Conservation (phyloP, 257 asterid species). For the Perilla frutescens region DNA sequence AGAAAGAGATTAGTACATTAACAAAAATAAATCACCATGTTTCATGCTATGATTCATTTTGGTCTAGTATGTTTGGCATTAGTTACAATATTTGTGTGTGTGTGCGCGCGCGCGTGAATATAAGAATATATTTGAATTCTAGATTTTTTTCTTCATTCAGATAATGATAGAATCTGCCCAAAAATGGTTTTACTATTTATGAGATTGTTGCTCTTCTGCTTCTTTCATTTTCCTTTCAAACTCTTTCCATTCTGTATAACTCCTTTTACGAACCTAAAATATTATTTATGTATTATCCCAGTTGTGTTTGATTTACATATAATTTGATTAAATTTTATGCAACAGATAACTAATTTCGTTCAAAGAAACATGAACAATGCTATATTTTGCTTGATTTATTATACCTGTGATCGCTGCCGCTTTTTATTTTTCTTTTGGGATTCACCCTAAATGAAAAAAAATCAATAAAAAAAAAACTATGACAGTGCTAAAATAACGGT, state of each 20-base stretch:
- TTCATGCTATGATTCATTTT: not conserved
- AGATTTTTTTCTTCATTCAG: not conserved
- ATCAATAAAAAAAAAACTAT: not conserved
- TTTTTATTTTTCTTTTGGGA: conserved; percentile 4
- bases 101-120: no score
- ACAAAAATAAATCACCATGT: not conserved
- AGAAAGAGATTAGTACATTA: no score
- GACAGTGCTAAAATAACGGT: no score
- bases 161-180: not conserved
- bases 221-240: conserved; percentile 39
- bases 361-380: no score
- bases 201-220: conserved; percentile 38
- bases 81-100: conserved; percentile 5
- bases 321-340: no score
- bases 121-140: no score
- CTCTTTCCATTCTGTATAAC: conserved; percentile 40
- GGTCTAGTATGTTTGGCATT: not conserved
- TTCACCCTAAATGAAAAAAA: conserved; percentile 31
- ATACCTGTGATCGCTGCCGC: conserved; percentile 37
- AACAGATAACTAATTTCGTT: no score
- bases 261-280: conserved; percentile 42
- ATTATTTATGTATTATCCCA: no score
- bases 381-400: no score
- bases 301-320: no score
- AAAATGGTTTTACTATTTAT: not conserved